phyloP scores from a whole-genome alignment of 768 basidiomycete genomes.

The Gloeopeniophorella convolvens region DNA sequence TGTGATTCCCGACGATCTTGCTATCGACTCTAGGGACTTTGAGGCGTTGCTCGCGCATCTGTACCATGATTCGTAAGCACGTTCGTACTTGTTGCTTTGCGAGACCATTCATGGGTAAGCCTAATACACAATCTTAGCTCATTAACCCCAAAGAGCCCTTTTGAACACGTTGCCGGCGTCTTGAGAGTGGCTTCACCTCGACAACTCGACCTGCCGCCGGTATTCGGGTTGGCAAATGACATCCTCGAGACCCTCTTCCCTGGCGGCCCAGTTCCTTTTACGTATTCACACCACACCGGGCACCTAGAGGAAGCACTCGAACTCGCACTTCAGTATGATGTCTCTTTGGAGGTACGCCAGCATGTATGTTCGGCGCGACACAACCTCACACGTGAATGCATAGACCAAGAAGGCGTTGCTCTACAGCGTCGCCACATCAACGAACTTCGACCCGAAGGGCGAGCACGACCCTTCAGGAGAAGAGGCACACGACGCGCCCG shows the following conservation, averaged over 20 bases:
- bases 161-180: conserved; percentile 44
- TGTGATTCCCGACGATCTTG: conserved; percentile 33
- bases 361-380: neutral
- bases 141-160: conserved; percentile 23
- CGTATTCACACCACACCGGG: conserved; percentile 26
- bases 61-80: conserved; percentile 61
- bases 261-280: conserved; percentile 38
- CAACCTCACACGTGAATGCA: neutral
- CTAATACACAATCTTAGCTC: conserved; percentile 4
- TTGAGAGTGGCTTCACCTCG: conserved; percentile 50
- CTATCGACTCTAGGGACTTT: conserved; percentile 42
- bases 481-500: conserved; percentile 9
- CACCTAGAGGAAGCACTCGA: conserved; percentile 47
- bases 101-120: neutral
- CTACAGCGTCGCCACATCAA: conserved; percentile 56
- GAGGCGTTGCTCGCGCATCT: conserved; percentile 53
- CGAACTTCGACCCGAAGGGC: conserved; percentile 45
- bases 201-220: conserved; percentile 49
- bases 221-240: conserved; percentile 41
- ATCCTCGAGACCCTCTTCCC: conserved; percentile 44
- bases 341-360: conserved; percentile 41
- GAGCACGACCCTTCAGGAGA: conserved; percentile 16
- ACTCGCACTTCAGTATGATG: conserved; percentile 42
- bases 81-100: conserved; percentile 3
- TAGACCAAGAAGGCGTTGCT: conserved; percentile 58